Conservation (phyloP, 306 rosid genomes). For the Acacia crassicarpa region DNA sequence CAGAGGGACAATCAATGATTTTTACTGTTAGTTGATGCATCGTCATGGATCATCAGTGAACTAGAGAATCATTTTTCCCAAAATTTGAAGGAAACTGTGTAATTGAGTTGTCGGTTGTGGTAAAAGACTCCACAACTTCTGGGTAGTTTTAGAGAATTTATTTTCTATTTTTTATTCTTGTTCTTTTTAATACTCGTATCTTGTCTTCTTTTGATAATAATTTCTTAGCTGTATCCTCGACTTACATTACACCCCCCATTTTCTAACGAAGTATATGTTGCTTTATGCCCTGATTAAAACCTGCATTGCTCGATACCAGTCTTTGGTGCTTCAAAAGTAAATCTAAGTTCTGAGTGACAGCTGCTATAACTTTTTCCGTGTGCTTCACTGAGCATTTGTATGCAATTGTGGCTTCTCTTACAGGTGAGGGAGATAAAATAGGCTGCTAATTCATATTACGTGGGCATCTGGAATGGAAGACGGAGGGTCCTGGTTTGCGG, state of each 20-base stretch:
- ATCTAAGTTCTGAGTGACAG: conserved; percentile 8
- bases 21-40: conserved; percentile 33
- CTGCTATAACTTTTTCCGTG: conserved; percentile 9
- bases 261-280: conserved; percentile 12
- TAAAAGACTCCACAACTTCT: conserved; percentile 3
- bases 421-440: conserved; percentile 50
- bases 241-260: conserved; percentile 19
- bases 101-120: conserved; percentile 39
- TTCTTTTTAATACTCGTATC: neutral
- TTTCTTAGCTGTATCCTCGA: conserved; percentile 8
- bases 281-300: conserved; percentile 23
- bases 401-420: conserved; percentile 33
- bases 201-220: neutral
- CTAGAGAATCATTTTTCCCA: conserved; percentile 29
- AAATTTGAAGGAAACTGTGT: conserved; percentile 29
- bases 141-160: conserved; percentile 3
- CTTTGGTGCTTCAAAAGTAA: neutral
- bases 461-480: conserved; percentile 41
- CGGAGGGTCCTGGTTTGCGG: conserved; percentile 70
- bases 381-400: conserved; percentile 18
- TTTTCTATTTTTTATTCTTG: neutral
- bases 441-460: conserved; percentile 18
- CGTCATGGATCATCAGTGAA: conserved; percentile 27
- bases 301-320: conserved; percentile 19
- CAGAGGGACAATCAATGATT: conserved; percentile 10